phyloP scores from a whole-genome alignment of 257 asterid genomes.

The Paraleonurus japonicus region DNA sequence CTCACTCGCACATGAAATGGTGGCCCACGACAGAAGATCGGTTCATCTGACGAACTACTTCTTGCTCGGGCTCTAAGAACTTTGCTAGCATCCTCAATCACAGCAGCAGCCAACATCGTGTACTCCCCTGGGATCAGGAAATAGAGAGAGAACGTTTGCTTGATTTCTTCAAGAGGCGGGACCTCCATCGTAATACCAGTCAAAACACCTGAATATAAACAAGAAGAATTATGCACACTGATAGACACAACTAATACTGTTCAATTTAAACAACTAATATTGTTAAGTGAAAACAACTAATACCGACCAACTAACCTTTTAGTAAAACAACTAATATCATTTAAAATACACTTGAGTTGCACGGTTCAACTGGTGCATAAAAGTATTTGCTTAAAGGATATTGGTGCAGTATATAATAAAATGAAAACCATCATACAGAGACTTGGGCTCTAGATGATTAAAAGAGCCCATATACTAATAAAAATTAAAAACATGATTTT shows the following conservation, averaged over 20 bases:
- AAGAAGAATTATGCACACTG: constrained; percentile 12
- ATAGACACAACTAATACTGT: not conserved
- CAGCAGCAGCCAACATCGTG: constrained; percentile 90
- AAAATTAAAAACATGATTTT: constrained; percentile 9
- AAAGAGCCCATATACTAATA: not conserved
- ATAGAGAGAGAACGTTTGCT: constrained; percentile 78
- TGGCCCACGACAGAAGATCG: constrained; percentile 95
- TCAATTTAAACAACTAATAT: no score
- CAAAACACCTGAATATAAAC: constrained; percentile 65
- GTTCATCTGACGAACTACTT: constrained; percentile 61
- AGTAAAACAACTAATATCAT: no score
- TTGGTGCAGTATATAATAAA: not conserved
- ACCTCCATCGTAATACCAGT: constrained; percentile 70
- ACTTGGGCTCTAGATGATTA: not conserved
- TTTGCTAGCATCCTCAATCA: constrained; percentile 84
- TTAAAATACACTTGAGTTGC: no score
- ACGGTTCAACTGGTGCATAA: no score
- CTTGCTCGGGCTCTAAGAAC: constrained; percentile 92
- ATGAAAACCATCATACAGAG: not conserved
- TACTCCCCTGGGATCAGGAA: constrained; percentile 96
- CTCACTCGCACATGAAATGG: constrained; percentile 86
- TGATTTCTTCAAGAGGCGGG: constrained; percentile 84
- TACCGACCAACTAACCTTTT: no score
- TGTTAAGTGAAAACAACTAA: no score
- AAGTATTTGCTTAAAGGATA: not conserved